These are phyloP conservation scores for Lodderomyces orthopsilosis DNA, from an alignment of 1,139 yeast genomes.

Conservation along the genomic window DNA sequence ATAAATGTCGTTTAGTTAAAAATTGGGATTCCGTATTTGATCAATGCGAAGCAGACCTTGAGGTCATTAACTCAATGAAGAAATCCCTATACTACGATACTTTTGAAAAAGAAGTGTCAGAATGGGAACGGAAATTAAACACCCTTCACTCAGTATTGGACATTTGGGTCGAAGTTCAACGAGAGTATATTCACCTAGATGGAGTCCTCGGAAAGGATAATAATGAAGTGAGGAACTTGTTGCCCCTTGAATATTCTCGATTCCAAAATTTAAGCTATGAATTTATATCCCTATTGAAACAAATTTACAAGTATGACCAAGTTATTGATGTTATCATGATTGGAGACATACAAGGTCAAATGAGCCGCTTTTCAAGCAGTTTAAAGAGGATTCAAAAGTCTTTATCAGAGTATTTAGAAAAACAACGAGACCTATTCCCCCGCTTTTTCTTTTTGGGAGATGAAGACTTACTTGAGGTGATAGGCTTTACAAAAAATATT, in stretches of 20 bases:
- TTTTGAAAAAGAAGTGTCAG: conserved; percentile 59
- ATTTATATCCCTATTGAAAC: conserved; percentile 49
- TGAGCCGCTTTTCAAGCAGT: conserved; percentile 56
- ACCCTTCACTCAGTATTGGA: conserved; percentile 54
- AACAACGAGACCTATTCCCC: conserved; percentile 74
- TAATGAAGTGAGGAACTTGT: conserved; percentile 54
- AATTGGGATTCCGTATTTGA: conserved; percentile 70
- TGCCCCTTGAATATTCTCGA: conserved; percentile 70
- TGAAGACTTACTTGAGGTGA: conserved; percentile 79
- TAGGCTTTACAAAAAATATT: conserved; percentile 63
- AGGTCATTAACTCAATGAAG: conserved; percentile 66
- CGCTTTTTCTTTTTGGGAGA: conserved; percentile 88
- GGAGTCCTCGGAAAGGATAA: conserved; percentile 62
- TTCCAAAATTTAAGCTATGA: conserved; percentile 67
- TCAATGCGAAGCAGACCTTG: conserved; percentile 58
- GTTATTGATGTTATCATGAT: conserved; percentile 60
- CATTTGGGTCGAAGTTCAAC: conserved; percentile 79
- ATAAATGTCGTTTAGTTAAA: conserved; percentile 54
- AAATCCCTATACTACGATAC: conserved; percentile 61
- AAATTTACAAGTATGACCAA: conserved; percentile 47
- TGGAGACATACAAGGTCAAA: conserved; percentile 45
- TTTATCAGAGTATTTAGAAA: conserved; percentile 74
- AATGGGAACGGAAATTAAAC: conserved; percentile 58
- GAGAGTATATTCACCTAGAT: conserved; percentile 84
- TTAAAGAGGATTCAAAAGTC: conserved; percentile 62